Base-by-base conservation (phyloP, 2,329 filamentous ascomycete genomes). In the Pleomassaria siparia region DNA sequence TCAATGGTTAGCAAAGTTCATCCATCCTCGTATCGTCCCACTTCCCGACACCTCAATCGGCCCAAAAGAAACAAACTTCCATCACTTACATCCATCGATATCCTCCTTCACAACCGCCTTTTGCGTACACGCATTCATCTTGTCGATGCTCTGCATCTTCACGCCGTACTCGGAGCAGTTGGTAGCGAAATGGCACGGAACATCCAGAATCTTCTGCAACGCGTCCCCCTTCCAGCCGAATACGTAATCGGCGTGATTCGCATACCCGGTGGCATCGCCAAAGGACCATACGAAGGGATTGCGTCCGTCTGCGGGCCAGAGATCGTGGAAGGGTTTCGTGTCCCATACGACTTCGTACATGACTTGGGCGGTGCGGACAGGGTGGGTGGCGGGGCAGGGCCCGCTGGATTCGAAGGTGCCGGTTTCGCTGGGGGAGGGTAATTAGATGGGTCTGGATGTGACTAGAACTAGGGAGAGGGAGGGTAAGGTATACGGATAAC, bases 21-120 rank as follows among this genome's bases (percentile, higher is more conserved):
- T n/a, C n/a, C n/a, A n/a, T n/a, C n/a, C n/a, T n/a, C n/a, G n/a
- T n/a, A n/a, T n/a, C n/a, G n/a, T n/a, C n/a, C n/a, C n/a, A n/a
- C n/a, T n/a, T n/a, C n/a, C n/a, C n/a, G n/a, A n/a, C n/a, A n/a
- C n/a, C n/a, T n/a, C n/a, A n/a, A n/a, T n/a, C n/a, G n/a, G n/a
- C n/a, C n/a, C n/a, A n/a, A n/a, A n/a, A n/a, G n/a, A n/a, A n/a
- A n/a, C n/a, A n/a, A n/a, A n/a, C n/a, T n/a, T n/a, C n/a, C n/a
- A n/a, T n/a, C n/a, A 33, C 16, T 53, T 46, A 54, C 58, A 64
- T 2, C 44, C 76, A 50, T 80, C 55, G 43, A 62, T 60, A 50
- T 60, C 50, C 44, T 62, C 59, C 5, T 53, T 18, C 3, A 60
- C 55, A 12, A 45, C 45, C 10, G 30, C 16, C 36, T 46, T 46